Percentiles rank a stretch among this genome's conserved stretches.
Conservation (phyloP, 225 moss, liverwort and hornwort species). For the Physcomitrellopsis africana region DNA sequence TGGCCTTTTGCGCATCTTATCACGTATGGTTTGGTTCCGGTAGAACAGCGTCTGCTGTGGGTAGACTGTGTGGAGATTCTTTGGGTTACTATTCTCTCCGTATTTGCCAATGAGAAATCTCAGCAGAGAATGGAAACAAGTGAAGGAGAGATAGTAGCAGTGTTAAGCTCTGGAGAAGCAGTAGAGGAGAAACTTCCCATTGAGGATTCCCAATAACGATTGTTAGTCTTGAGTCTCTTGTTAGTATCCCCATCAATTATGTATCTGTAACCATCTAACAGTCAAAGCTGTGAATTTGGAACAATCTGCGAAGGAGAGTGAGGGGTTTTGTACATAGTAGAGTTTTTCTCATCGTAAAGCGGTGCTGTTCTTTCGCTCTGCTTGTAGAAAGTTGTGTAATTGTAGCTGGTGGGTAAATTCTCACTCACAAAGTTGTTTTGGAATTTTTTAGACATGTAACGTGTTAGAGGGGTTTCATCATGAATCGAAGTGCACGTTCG, state of each 20-base stretch:
- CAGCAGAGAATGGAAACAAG: conserved; percentile 45
- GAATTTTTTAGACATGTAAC: background rate
- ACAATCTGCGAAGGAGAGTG: background rate
- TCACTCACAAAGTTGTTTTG: conserved; percentile 20
- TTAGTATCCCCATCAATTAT: conserved; percentile 17
- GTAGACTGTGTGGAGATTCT: conserved; percentile 63
- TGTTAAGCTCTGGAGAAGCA: conserved; percentile 14
- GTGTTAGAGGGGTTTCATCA: too few species aligned
- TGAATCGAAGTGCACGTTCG: too few species aligned
- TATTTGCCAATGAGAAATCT: conserved; percentile 60
- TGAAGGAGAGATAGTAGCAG: conserved; percentile 24
- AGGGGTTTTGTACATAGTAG: conserved; percentile 37
- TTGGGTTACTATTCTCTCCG: conserved; percentile 60
- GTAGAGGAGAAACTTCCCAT: background rate
- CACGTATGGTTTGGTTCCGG: conserved; percentile 58
- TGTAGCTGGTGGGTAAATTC: background rate
- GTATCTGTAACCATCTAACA: conserved; percentile 20
- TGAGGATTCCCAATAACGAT: conserved; percentile 1
- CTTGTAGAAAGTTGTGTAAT: conserved; percentile 31
- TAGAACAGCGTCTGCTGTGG: conserved; percentile 65
- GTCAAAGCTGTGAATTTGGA: background rate
- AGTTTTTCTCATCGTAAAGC: conserved; percentile 26
- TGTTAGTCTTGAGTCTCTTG: background rate
- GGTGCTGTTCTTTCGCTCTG: conserved; percentile 21
- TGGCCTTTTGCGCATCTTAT: conserved; percentile 67